Base-by-base conservation (phyloP, 805 yeast species). In the Candida golubevii region DNA sequence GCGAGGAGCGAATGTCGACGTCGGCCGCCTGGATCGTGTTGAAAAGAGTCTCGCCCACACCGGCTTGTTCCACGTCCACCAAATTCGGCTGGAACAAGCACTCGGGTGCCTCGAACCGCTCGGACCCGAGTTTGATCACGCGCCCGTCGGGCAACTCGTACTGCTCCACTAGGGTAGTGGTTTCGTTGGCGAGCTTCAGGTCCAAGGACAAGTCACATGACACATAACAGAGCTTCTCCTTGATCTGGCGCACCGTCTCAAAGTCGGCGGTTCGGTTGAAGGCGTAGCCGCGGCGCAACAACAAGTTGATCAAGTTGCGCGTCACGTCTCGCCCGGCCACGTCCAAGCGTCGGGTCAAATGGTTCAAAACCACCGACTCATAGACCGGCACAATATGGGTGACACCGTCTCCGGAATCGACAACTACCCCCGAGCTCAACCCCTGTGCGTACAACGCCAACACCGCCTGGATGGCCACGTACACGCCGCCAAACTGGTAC, bases 241-340 rank as follows among this genome's bases (percentile, higher is more conserved):
- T 93, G 61, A 93, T 91, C 69, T 89, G 97, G 62, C 99, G 88
- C 38, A 93, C 97, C 2, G 98, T 93, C 70, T 93, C 99, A 59
- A 95, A 95, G 72, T 93, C 99, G 8, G 99, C 98, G 35, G 96
- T 90, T 74, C 99, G 82, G 73, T 93, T 93, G 70, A 93, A 91
- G 3, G 98, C 97, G 65, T 93, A 93, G 37, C 99, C 99, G 56
- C 97, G 83, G 68, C 98, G 88, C 50, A 95, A 79, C 58, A 93
- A 74, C 53, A 93, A 74, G 58, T 85, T 93, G 67, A 93, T 90
- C 67, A 93, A 75, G 66, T 93, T 88, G 60, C 97, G 80, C n/a
- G 99, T 93, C 38, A 93, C 97, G 61, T 93, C 99, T 65, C 99
- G 80, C 57, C 99, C 99, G 5, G 99, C 99, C 49, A 93, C 96